Base-by-base conservation (phyloP, 495 filamentous ascomycete genomes). In the Lophiostoma macrostomum region DNA sequence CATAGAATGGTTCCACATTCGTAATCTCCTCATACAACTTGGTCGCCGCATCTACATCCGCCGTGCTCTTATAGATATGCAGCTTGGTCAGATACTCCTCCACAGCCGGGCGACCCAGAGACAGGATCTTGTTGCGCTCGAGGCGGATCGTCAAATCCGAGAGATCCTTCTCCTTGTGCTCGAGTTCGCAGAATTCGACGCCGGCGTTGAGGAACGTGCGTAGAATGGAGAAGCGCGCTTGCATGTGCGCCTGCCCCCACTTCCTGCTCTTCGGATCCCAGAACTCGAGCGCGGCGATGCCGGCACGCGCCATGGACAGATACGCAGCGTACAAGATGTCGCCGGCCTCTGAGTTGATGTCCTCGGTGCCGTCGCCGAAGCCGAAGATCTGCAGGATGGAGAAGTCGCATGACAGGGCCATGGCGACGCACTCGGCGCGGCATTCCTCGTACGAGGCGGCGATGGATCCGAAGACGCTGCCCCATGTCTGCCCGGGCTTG, bases 401-500 rank as follows among this genome's bases (percentile, higher is more conserved):
- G 64, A 93, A 95, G 60, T 98, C 91, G 69, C 90, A 95, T 63
- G 83, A 80, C 16, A 98, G 75, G 12, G 81, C 85, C 91, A 97
- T 96, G 20, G 93, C 93, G 12, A 96, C 91, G 52, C 90, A 89
- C 68, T 95, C 90, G 13, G 84, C 84, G 31, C 83, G 76, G 63
- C 84, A 87, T 66, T 90, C 87, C 68, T 97, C 91, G 68, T 96
- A 97, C 4, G 83, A 84, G 1, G 83, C 87, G 14, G 90, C 86
- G 59, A 94, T 78, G 36, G 85, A 80, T 12, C 90, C 91, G 60
- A 97, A 96, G 1, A 94, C 87, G 16, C 84, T 87, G 40, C 88
- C 85, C 91, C 91, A 97, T 0, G 91, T 97, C 64, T 97, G 87
- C 1, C 88, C 88, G 1, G 89, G 90, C 67, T 90, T 91, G 70